Evolutionary conservation across 371 early-diverging fungal species (phyloP).

Genomic region (Gilbertella persicaria): DNA sequence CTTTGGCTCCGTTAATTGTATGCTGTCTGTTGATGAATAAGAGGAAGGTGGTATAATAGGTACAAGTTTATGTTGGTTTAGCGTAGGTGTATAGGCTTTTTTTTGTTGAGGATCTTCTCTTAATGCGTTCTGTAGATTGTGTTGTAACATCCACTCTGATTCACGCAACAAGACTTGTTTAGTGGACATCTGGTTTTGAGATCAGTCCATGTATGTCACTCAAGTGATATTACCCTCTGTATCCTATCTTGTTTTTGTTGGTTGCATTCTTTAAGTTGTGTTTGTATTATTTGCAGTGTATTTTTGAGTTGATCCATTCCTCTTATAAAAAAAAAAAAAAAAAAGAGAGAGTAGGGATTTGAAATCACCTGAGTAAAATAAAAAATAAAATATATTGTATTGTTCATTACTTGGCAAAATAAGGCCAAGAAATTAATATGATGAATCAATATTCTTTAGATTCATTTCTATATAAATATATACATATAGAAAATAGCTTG

Average conservation of each 20-base stretch:
- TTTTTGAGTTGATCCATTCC: conserved; percentile 6
- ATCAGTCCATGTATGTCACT: not conserved
- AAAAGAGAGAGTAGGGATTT: too few relatives aligned
- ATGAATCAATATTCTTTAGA: too few relatives aligned
- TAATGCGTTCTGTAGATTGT: conserved; percentile 7
- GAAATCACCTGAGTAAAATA: not conserved
- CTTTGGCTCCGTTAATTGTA: not conserved
- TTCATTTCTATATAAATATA: too few relatives aligned
- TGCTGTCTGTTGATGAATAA: not conserved
- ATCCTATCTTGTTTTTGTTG: not conserved
- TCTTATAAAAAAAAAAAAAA: not conserved
- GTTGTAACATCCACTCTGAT: conserved; percentile 9
- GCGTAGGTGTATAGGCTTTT: not conserved
- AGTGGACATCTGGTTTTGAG: conserved; percentile 4
- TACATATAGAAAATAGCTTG: too few relatives aligned
- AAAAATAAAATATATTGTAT: not conserved
- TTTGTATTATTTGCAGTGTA: conserved; percentile 9
- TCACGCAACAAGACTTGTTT: conserved; percentile 15
- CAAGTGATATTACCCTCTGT: conserved; percentile 1
- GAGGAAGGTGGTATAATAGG: not conserved
- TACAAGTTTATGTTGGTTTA: not conserved
- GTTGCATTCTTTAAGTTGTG: conserved; percentile 6
- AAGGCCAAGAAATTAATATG: too few relatives aligned
- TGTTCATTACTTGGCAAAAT: not conserved
- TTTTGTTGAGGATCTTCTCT: not conserved